phyloP scores from a whole-genome alignment of 2,329 filamentous ascomycete genomes.

The Aspergillus clavatus region DNA sequence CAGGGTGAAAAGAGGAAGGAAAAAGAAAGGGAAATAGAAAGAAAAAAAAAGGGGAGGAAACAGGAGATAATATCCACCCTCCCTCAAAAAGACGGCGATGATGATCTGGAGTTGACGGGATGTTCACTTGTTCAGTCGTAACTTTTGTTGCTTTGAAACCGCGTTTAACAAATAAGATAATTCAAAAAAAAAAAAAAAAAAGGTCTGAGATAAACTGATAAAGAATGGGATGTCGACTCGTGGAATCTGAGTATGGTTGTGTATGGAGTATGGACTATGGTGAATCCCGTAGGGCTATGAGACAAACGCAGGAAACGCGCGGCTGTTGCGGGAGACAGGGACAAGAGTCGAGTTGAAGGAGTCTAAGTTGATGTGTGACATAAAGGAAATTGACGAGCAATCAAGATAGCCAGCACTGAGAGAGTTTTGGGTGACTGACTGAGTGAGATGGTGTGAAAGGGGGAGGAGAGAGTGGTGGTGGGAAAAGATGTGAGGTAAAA shows the following conservation, averaged over 20 bases:
- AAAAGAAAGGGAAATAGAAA: conserved; percentile 4
- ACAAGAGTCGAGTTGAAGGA: conserved; percentile 18
- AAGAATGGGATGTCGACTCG: too few species aligned
- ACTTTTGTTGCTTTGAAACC: conserved; percentile 1
- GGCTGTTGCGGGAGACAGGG: conserved; percentile 23
- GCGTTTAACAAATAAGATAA: neutral
- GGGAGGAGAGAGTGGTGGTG: conserved; percentile 12
- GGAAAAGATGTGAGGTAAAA: conserved; percentile 39
- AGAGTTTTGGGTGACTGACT: too few species aligned
- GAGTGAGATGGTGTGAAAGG: conserved; percentile 3
- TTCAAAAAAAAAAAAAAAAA: conserved; percentile 7
- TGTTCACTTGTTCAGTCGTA: too few species aligned
- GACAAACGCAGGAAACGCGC: conserved; percentile 35
- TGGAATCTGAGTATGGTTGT: too few species aligned
- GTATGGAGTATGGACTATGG: conserved; percentile 3
- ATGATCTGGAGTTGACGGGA: conserved; percentile 1
- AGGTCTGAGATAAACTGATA: too few species aligned
- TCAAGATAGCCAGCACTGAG: too few species aligned
- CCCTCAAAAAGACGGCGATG: too few species aligned
- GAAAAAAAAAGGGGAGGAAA: conserved; percentile 2
- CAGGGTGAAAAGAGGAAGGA: conserved; percentile 1
- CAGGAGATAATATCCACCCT: conserved; percentile 1
- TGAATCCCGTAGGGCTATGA: conserved; percentile 11
- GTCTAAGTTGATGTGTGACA: conserved; percentile 25
- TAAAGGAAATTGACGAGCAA: conserved; percentile 36